Evolutionary conservation across 306 rosid species (phyloP), one percentile per base, ranked within the genome.

Genomic region (Hylodesmum podocarpum): DNA sequence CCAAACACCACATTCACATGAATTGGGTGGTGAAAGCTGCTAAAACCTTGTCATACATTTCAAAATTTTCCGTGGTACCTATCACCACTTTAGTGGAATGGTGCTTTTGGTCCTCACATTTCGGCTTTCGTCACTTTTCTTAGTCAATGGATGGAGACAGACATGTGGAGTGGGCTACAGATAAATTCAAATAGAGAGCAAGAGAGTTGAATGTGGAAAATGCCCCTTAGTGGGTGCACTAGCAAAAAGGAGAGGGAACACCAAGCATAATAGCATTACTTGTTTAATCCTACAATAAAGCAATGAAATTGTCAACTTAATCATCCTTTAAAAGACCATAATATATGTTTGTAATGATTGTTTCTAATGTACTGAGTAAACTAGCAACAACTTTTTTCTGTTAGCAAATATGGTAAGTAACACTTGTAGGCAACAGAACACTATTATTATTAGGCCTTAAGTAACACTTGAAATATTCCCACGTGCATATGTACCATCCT

Each of bases 41-140:
- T 44, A 77, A 74, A 86, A 66, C 62, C 46, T 79, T 63, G 71
- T 78, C 18, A 34, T 8, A 70, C 76, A 75, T 49, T 72, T 80
- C 53, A 64, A 73, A 63, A 18, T 59, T 78, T 91, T 85, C 93
- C 88, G 87, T 88, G 90, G 89, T 88, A 92, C 96, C 85, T 78
- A 63, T 78, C 73, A 39, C 81, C 87, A 84, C 86, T 84, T 71
- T 24, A 61, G 59, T 53, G 66, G 33, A 73, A 47, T 66, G 71
- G 67, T 78, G 85, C 80, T 82, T 81, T 84, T 49, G 78, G 71
- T 84, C 87, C 90, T 85, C 86, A 72, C 66, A 46, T 88, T 80
- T 80, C 36, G 79, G 87, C 86, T 84, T 80, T 83, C 79, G 62
- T 86, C 87, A 76, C 89, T 73, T 81, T 83, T 39, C 15, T 57